Base-by-base conservation (phyloP, 352 stramenopile species). In the Phytophthora syringae region DNA sequence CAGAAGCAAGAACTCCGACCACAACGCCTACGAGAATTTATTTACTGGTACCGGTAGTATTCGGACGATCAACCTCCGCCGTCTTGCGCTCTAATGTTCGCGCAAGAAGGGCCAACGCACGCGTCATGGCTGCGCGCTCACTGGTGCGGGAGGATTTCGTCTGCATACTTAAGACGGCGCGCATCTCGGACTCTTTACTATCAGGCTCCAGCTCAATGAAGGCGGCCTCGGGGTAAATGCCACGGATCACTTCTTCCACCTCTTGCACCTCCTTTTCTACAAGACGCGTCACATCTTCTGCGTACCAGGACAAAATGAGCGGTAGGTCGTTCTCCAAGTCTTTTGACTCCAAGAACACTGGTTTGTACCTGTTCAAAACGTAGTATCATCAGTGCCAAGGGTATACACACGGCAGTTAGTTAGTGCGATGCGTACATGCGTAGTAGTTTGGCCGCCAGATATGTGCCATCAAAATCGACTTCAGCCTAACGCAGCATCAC, bases 391-490 rank as follows among this genome's bases (percentile, higher is more conserved):
- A 67, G 24, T 59, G 43, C 43, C 24, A 63, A 47, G n/a, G 12
- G 16, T 15, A 39, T 20, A 21, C 49, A 11, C 11, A 57, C 12
- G 43, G 13, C 1, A 48, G 53, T 4, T 21, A 37, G n/a, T n/a
- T 9, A 56, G 40, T n/a, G 72, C 0, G 18, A 36, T 7, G 50
- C 72, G 54, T 80, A 93, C 82, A 92, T 96, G 78, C 91, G 83
- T 7, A 95, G 74, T 7, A 99, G 82, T 59, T 98, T 93, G 9
- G 97, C 97, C 15, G 97, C 97, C 39, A 99, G 67, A 71, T 98
- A 99, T 37, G 97, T 99, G 52, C 97, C 97, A 66, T 99, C 97
- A 81, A 99, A 99, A 76, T 99, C 97, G 6, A 99, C 92, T 78
- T 99, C 97, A 20, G 97, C 97, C 87, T 95, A 43, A 30, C 57